Conservation (phyloP, 2,329 filamentous ascomycete species). For the Diaporthe caulivora region DNA sequence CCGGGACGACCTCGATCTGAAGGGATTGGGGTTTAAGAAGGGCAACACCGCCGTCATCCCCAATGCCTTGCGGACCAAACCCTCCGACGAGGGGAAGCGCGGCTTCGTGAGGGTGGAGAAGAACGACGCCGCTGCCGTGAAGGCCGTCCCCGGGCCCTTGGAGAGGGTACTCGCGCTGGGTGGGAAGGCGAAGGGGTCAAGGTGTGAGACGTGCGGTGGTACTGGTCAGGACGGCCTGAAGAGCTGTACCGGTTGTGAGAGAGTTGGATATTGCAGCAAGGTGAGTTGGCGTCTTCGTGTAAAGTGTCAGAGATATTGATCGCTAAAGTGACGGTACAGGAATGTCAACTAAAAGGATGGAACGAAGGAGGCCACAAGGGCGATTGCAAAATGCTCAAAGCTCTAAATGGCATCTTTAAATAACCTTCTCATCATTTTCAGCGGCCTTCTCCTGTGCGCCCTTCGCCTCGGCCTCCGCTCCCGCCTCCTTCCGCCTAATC, state of each 20-base stretch:
- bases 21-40: conserved; percentile 49
- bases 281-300: conserved; percentile 46
- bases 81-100: conserved; percentile 52
- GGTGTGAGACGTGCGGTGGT: conserved; percentile 46
- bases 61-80: conserved; percentile 50
- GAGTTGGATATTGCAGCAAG: conserved; percentile 60
- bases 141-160: conserved; percentile 49
- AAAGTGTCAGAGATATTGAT: not conserved
- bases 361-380: conserved; percentile 55
- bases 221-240: conserved; percentile 48
- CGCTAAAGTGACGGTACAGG: conserved; percentile 45
- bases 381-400: conserved; percentile 58
- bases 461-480: not conserved
- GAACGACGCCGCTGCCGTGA: conserved; percentile 50
- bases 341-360: conserved; percentile 59
- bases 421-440: not conserved
- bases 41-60: conserved; percentile 55
- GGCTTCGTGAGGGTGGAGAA: conserved; percentile 53
- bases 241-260: conserved; percentile 58
- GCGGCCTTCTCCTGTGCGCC: not conserved
- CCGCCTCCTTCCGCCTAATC: not conserved
- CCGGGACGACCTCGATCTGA: conserved; percentile 51
- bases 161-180: conserved; percentile 47
- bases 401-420: conserved; percentile 52
- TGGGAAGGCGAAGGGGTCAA: conserved; percentile 41